Conservation (phyloP, 441 rosid species). For the Euphorbia schlechtendalii region DNA sequence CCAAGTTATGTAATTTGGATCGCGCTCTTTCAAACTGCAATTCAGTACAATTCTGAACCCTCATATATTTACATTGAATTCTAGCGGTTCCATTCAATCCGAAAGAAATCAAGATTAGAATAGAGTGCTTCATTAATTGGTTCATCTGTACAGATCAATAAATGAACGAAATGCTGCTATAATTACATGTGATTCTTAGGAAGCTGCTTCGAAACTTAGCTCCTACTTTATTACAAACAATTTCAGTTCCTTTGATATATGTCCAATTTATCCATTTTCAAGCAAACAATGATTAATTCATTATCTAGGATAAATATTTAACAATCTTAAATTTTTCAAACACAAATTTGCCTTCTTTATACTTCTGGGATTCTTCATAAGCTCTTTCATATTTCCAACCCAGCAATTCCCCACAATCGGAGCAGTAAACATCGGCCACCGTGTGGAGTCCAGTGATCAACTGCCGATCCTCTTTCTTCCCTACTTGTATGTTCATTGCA, state of each 20-base stretch:
- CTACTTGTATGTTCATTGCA: conserved; percentile 63
- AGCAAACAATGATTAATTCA: background rate
- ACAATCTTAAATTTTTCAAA: conserved; percentile 75
- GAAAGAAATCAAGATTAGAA: too few relatives aligned
- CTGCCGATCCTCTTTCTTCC: conserved; percentile 52
- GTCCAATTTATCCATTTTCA: background rate
- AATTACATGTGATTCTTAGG: background rate
- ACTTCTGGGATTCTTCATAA: conserved; percentile 62
- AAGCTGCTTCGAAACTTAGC: conserved; percentile 17
- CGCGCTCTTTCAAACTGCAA: too few relatives aligned
- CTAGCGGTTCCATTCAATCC: too few relatives aligned
- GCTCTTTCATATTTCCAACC: conserved; percentile 93
- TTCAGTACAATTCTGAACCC: too few relatives aligned
- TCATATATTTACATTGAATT: too few relatives aligned
- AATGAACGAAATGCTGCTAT: background rate
- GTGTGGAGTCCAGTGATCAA: conserved; percentile 79
- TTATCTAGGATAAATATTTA: conserved; percentile 24
- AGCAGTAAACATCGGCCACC: conserved; percentile 65
- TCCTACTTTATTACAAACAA: background rate
- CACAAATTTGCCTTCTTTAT: conserved; percentile 85
- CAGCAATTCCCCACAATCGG: conserved; percentile 46
- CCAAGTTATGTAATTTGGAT: too few relatives aligned
- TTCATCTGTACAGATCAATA: background rate
- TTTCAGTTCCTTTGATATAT: background rate
- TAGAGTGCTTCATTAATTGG: too few relatives aligned